Percentiles rank a stretch among this genome's conserved stretches.
phyloP scores from a whole-genome alignment of 176 grass and related monocot species.

The Chrysopogon serrulatus region DNA sequence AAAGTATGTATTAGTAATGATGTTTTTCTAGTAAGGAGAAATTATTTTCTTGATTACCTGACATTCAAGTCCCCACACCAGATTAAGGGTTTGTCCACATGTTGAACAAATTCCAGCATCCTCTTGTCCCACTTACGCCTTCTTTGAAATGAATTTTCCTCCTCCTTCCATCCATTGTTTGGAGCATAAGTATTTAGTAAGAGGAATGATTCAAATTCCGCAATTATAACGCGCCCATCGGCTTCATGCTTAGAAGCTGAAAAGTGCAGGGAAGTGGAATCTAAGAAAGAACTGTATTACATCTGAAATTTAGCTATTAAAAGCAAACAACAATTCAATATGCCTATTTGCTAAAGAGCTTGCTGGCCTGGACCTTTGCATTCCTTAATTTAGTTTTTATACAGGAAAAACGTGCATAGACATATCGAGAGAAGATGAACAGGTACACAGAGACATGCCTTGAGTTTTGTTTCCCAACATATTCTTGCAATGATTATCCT shows the following conservation, averaged over 20 bases:
- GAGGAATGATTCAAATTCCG: slow-evolving; percentile 86
- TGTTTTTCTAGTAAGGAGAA: background rate
- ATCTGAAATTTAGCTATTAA: background rate
- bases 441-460: background rate
- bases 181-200: slow-evolving; percentile 91
- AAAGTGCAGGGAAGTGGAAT: background rate
- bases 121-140: slow-evolving; percentile 97
- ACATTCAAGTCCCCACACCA: slow-evolving; percentile 96
- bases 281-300: slow-evolving; percentile 1
- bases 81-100: slow-evolving; percentile 74
- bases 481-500: background rate
- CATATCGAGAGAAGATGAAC: background rate
- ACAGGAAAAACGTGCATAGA: background rate
- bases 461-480: background rate
- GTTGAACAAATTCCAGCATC: slow-evolving; percentile 88
- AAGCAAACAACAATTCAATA: background rate
- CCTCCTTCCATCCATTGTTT: slow-evolving; percentile 99
- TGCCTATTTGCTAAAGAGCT: background rate
- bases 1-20: background rate
- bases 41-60: slow-evolving; percentile 50
- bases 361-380: background rate
- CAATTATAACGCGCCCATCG: slow-evolving; percentile 90
- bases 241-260: slow-evolving; percentile 80
- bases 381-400: background rate
- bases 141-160: slow-evolving; percentile 92